Evolutionary conservation across 2,329 filamentous ascomycete species (phyloP).

Genomic region (Alternaria incomplexa): DNA sequence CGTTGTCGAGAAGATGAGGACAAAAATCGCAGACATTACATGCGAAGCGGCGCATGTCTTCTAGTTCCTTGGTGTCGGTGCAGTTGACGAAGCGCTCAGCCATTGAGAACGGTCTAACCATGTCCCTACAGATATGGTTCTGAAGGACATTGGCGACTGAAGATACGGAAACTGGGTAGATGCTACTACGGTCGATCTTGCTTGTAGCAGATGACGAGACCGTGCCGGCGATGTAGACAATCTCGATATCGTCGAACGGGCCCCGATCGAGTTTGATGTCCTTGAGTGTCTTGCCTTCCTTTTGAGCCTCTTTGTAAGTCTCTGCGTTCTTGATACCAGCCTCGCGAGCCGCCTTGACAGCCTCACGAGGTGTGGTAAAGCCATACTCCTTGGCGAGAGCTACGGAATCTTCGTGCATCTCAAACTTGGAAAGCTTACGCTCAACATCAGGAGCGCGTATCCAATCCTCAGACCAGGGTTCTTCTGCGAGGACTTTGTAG

Average conservation of each 20-base stretch:
- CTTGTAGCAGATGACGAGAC: conserved; percentile 46
- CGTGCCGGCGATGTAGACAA: conserved; percentile 48
- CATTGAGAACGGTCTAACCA: conserved; percentile 44
- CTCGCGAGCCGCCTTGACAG: conserved; percentile 42
- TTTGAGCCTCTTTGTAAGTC: conserved; percentile 15
- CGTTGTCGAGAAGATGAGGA: conserved; percentile 48
- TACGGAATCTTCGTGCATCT: conserved; percentile 45
- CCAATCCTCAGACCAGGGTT: conserved; percentile 48
- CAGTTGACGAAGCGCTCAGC: conserved; percentile 43
- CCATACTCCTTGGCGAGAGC: conserved; percentile 39
- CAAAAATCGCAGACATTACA: conserved; percentile 46
- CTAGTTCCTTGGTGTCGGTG: conserved; percentile 40
- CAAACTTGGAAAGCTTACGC: conserved; percentile 46
- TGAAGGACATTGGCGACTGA: conserved; percentile 43
- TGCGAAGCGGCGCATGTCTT: conserved; percentile 41
- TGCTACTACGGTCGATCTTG: conserved; percentile 40
- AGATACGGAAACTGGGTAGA: conserved; percentile 44
- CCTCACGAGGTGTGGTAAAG: conserved; percentile 38
- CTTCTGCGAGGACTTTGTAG: conserved; percentile 46
- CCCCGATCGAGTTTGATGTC: conserved; percentile 34
- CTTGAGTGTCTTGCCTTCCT: conserved; percentile 23
- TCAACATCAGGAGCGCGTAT: conserved; percentile 47
- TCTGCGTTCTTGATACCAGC: conserved; percentile 24
- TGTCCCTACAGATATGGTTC: conserved; percentile 43
- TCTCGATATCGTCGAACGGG: conserved; percentile 47